phyloP scores from a whole-genome alignment of 2,329 filamentous ascomycete species.

The Fusarium vanettenii region DNA sequence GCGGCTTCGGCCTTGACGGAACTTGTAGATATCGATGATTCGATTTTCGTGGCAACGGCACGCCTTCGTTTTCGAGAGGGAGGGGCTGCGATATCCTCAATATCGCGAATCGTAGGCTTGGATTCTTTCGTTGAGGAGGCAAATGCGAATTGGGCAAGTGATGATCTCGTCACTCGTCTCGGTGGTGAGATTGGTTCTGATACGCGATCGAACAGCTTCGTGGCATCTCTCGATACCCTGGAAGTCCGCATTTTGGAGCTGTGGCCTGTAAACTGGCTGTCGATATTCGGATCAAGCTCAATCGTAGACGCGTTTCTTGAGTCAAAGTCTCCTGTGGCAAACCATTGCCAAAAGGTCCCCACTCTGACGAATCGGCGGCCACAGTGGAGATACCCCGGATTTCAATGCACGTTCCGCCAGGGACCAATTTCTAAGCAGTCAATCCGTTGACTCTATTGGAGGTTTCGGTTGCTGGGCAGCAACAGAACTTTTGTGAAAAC shows the following conservation, averaged over 20 bases:
- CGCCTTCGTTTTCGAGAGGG: slow-evolving; percentile 47
- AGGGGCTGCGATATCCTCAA: slow-evolving; percentile 65
- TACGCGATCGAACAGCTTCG: slow-evolving; percentile 61
- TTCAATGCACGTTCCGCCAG: slow-evolving; percentile 7
- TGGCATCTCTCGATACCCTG: slow-evolving; percentile 67
- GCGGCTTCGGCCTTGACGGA: slow-evolving; percentile 54
- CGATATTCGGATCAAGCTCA: neutral
- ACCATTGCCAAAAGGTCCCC: slow-evolving; percentile 17
- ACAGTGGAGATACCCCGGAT: slow-evolving; percentile 28
- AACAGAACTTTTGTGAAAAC: neutral
- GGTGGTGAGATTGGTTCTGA: slow-evolving; percentile 45
- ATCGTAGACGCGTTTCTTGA: slow-evolving; percentile 17
- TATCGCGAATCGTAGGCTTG: slow-evolving; percentile 54
- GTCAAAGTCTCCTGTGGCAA: slow-evolving; percentile 20
- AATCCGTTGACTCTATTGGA: neutral
- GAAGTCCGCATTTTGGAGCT: slow-evolving; percentile 64
- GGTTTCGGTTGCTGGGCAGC: neutral
- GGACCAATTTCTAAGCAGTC: slow-evolving; percentile 1
- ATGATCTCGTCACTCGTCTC: slow-evolving; percentile 61
- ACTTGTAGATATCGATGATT: slow-evolving; percentile 26
- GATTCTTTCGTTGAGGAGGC: slow-evolving; percentile 39
- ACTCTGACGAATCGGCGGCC: slow-evolving; percentile 15
- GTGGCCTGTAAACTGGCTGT: neutral
- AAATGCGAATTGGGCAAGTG: slow-evolving; percentile 61
- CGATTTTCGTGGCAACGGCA: slow-evolving; percentile 28